Conservation (phyloP, 2,329 filamentous ascomycete genomes). For the Fusarium continuum region DNA sequence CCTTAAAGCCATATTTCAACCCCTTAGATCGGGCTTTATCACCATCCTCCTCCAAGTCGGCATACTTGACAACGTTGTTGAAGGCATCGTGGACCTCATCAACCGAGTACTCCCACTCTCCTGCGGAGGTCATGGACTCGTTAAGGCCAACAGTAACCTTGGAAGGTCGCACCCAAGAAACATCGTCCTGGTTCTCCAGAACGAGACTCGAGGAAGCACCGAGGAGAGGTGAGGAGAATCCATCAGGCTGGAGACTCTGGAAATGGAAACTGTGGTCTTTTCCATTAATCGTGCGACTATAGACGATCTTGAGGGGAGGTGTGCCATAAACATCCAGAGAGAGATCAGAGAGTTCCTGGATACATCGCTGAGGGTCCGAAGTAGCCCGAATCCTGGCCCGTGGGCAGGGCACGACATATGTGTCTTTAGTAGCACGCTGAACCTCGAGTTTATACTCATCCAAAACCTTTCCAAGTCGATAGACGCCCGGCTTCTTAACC, state of each 20-base stretch:
- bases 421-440: conserved; percentile 77
- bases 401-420: conserved; percentile 87
- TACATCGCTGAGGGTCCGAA: conserved; percentile 75
- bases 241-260: conserved; percentile 92
- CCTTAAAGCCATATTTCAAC: conserved; percentile 79
- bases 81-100: conserved; percentile 92
- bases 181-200: conserved; percentile 70
- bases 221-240: conserved; percentile 80
- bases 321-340: conserved; percentile 86
- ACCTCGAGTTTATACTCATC: conserved; percentile 96
- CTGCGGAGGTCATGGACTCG: conserved; percentile 82
- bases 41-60: conserved; percentile 70
- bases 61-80: conserved; percentile 85
- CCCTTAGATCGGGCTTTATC: conserved; percentile 69
- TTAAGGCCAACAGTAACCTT: conserved; percentile 84
- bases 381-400: conserved; percentile 74
- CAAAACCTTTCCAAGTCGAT: conserved; percentile 83
- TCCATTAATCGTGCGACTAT: conserved; percentile 86
- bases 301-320: conserved; percentile 90
- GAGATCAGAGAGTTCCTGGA: conserved; percentile 87
- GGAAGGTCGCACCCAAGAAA: conserved; percentile 82
- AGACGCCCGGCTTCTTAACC: conserved; percentile 88
- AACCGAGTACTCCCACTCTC: conserved; percentile 88
- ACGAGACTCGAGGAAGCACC: conserved; percentile 68
- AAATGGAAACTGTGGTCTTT: conserved; percentile 87